These are phyloP conservation scores for Coemansia sp. DNA, from an alignment of 192 early-diverging fungal genomes.

Conservation along the genomic window DNA sequence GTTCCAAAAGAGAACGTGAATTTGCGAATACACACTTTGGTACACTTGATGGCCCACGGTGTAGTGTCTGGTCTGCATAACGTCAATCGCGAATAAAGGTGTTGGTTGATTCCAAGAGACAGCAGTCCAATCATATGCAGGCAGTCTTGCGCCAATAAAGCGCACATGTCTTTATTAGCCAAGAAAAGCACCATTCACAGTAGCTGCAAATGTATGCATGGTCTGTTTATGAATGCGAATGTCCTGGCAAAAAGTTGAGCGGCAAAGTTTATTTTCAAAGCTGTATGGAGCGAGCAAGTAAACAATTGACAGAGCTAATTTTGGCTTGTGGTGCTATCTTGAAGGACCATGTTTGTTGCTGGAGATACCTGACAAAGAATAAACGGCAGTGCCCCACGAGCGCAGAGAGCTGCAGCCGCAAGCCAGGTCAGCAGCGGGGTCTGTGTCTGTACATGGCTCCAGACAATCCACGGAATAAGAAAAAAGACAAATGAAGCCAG, in stretches of 20 bases:
- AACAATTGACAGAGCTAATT: not conserved
- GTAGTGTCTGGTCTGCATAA: not conserved
- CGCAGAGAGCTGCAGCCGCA: not conserved
- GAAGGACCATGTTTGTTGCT: not conserved
- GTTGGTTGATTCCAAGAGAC: not conserved
- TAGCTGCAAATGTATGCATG: not conserved
- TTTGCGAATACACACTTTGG: not conserved
- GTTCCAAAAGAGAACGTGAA: not conserved
- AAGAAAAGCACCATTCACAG: not conserved
- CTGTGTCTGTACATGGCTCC: not conserved
- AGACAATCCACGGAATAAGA: not conserved
- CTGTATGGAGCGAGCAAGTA: not conserved
- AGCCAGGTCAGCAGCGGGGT: slow-evolving; percentile 1
- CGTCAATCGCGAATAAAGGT: not conserved
- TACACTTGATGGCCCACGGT: not conserved
- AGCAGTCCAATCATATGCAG: not conserved
- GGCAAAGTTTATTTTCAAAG: not conserved
- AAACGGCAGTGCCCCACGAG: not conserved
- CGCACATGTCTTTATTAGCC: not conserved
- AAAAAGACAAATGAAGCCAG: not conserved
- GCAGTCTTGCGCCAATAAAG: not conserved
- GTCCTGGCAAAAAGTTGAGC: not conserved
- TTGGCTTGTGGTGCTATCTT: not conserved
- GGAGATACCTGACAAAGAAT: not conserved
- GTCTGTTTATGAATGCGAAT: not conserved